Evolutionary conservation across 306 rosid species (phyloP), one percentile per base, ranked within the genome.

Genomic region (Arachis hypogaea): DNA sequence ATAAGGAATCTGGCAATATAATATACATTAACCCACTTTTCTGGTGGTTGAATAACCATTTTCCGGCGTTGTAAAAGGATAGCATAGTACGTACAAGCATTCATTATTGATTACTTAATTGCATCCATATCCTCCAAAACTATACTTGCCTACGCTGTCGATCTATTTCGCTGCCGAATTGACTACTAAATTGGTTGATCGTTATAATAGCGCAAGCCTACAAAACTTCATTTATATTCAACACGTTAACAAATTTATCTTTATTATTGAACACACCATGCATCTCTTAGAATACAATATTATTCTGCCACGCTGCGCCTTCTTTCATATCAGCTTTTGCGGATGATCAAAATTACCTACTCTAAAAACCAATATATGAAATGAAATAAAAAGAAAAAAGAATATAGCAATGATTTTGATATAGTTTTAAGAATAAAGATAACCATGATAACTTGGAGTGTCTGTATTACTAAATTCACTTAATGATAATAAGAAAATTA

Each of bases 321-420:
- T 42, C 3, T 1, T 33, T 33, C 38, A 33, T 33, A 33, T 42
- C 65, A 41, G 10, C 46, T 2, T 9, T 3, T 45, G 46, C 8
- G 1, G 36, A 38, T 58, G 8, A 71, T 59, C 36, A 14, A 59
- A 59, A 11, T 71, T 45, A 71, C 67, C 76, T 44, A 71, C 66
- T 12, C 54, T 30, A 2, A 33, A 2, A 33, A 30, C 72, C 47
- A 33, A 68, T 16, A 33, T 33, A 33, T 33, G 38, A 33, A 33
- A 33, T 33, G 38, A 33, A 33, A 33, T 33, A 4, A 33, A 33
- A 33, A 2, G 38, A 33, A 33, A 33, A 33, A 4, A 33, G 4
- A 33, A 33, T 33, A 33, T 2, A 33, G 28, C 28, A 22, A 22
- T 22, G 28, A 22, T 22, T 22, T 22, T 22, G 28, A 22, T 22